Evolutionary conservation across 1,284 basidiomycete species (phyloP).

Genomic region (Ustilago bromivora): DNA sequence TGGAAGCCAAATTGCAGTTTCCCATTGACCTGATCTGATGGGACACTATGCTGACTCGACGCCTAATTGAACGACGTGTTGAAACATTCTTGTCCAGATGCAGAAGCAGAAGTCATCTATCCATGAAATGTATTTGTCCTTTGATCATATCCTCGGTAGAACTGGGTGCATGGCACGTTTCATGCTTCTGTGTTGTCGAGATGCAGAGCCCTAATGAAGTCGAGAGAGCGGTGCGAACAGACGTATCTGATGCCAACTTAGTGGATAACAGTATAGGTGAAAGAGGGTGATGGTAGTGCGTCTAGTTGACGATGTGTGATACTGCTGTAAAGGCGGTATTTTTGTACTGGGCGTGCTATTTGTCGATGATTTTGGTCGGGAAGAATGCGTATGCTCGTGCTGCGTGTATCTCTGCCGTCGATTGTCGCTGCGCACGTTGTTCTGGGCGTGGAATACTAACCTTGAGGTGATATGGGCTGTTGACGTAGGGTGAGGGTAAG

Average conservation of each 20-base stretch:
- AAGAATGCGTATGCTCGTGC: conserved; percentile 23
- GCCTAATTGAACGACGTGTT: too few species aligned
- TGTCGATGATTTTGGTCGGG: background rate
- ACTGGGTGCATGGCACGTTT: background rate
- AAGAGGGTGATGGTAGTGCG: background rate
- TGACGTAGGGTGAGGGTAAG: conserved; percentile 53
- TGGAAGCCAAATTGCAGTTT: too few species aligned
- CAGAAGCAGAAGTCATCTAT: too few species aligned
- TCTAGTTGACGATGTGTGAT: background rate
- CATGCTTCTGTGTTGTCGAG: background rate
- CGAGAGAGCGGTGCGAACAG: background rate
- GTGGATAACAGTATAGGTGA: background rate
- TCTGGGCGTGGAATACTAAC: conserved; percentile 41
- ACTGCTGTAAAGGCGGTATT: background rate
- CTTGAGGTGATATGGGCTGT: conserved; percentile 52
- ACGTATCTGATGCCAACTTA: conserved; percentile 25
- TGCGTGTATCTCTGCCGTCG: conserved; percentile 13
- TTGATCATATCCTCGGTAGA: too few species aligned
- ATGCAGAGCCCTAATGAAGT: background rate
- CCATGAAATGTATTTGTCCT: too few species aligned
- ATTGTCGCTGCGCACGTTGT: conserved; percentile 6
- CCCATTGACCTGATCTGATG: too few species aligned
- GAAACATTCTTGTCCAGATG: too few species aligned
- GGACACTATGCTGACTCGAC: too few species aligned
- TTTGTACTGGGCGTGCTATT: background rate